Evolutionary conservation across 2,329 filamentous ascomycete genomes (phyloP).

Genomic region (Cladophialophora psammophila): DNA sequence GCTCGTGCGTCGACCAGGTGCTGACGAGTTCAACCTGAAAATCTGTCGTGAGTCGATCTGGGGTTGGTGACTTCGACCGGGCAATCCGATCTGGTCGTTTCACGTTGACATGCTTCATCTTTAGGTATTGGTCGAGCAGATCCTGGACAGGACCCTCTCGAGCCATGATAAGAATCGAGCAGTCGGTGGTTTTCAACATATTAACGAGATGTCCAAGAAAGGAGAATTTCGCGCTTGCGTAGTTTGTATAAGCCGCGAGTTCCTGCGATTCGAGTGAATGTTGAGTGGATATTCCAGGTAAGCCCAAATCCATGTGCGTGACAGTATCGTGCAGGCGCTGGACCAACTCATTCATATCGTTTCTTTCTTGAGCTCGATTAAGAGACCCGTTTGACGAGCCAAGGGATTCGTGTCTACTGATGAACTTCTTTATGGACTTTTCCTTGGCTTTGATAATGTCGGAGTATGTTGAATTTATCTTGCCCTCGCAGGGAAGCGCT

Average conservation of each 20-base stretch:
- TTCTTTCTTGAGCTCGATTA: conserved; percentile 36
- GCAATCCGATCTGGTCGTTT: conserved; percentile 40
- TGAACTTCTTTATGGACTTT: conserved; percentile 39
- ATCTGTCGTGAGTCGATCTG: conserved; percentile 36
- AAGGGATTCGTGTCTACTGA: conserved; percentile 36
- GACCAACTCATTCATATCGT: conserved; percentile 47
- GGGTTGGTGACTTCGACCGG: conserved; percentile 34
- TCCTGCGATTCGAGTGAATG: conserved; percentile 46
- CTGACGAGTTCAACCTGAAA: conserved; percentile 46
- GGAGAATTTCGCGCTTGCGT: conserved; percentile 56
- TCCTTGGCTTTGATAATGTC: conserved; percentile 39
- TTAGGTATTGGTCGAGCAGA: conserved; percentile 52
- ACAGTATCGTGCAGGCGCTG: conserved; percentile 51
- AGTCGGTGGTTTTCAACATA: conserved; percentile 44
- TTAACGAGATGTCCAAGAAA: conserved; percentile 54
- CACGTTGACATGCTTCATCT: conserved; percentile 49
- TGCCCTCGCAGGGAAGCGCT: conserved; percentile 39
- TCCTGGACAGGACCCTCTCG: conserved; percentile 47
- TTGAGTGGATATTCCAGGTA: conserved; percentile 48
- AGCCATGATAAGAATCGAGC: conserved; percentile 51
- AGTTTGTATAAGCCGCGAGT: conserved; percentile 55
- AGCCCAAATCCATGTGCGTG: conserved; percentile 55
- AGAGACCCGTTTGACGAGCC: conserved; percentile 36
- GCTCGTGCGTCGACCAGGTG: conserved; percentile 47
- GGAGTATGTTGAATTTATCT: conserved; percentile 39